A percentile compares a stretch with the other conserved stretches of the same genome.
Evolutionary conservation across 1,284 basidiomycete genomes (phyloP).

Genomic region (Ustilago shanxiensis): DNA sequence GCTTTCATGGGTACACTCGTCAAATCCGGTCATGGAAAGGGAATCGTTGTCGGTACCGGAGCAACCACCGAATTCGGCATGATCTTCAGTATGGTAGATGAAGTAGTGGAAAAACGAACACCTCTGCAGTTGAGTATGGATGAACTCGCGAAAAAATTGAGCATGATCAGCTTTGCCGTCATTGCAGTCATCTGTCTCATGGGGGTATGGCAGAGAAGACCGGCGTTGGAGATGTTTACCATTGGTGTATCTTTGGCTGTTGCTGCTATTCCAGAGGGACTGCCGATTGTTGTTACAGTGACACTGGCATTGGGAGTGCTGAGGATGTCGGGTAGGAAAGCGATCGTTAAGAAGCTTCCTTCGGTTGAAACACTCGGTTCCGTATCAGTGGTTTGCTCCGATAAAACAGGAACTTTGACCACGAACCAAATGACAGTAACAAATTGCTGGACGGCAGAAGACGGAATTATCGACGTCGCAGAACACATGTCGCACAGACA

Average conservation of each 20-base stretch:
- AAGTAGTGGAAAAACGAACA: constrained; percentile 92
- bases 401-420: constrained; percentile 97
- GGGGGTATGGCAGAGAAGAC: constrained; percentile 85
- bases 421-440: constrained; percentile 96
- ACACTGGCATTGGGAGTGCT: constrained; percentile 94
- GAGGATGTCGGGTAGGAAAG: constrained; percentile 92
- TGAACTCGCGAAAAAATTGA: constrained; percentile 92
- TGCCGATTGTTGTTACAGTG: constrained; percentile 97
- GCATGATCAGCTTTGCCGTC: constrained; percentile 87
- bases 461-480: constrained; percentile 76
- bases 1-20: constrained; percentile 98
- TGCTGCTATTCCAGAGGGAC: constrained; percentile 94
- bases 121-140: constrained; percentile 96
- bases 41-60: constrained; percentile 91
- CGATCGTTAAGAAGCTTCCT: constrained; percentile 96
- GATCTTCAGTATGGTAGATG: constrained; percentile 98
- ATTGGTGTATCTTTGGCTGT: constrained; percentile 97
- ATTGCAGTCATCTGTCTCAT: constrained; percentile 94
- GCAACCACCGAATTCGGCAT: constrained; percentile 92
- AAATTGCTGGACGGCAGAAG: constrained; percentile 87
- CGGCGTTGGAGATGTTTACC: constrained; percentile 98
- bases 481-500: constrained; percentile 55
- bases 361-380: constrained; percentile 94
- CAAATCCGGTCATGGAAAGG: constrained; percentile 86
- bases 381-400: constrained; percentile 94